Evolutionary conservation across 1,284 basidiomycete species (phyloP).

Genomic region (Sparassis latifolia): DNA sequence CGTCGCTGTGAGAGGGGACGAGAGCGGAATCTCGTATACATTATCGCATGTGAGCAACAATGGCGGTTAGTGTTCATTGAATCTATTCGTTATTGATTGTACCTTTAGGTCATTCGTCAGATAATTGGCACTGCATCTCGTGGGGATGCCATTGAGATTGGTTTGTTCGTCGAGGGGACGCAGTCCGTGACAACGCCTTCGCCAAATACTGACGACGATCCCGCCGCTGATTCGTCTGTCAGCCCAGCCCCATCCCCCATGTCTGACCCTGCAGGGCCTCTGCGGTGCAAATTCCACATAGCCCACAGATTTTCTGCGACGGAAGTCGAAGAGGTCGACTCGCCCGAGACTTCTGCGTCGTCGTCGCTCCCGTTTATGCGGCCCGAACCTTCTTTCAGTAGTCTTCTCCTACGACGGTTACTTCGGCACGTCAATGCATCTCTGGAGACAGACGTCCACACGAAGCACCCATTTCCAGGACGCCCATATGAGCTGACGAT

Average conservation of each 20-base stretch:
- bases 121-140: conserved; percentile 59
- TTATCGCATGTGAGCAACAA: conserved; percentile 70
- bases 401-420: conserved; percentile 58
- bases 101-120: conserved; percentile 73
- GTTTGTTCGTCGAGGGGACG: conserved; percentile 58
- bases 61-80: too few species aligned
- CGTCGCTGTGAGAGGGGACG: conserved; percentile 78
- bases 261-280: conserved; percentile 22
- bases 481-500: conserved; percentile 51
- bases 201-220: not conserved
- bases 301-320: conserved; percentile 29
- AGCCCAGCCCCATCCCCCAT: conserved; percentile 20
- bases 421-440: conserved; percentile 62
- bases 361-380: conserved; percentile 24
- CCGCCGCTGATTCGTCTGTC: not conserved
- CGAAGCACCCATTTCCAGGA: conserved; percentile 35
- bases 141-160: conserved; percentile 86
- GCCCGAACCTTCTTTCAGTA: conserved; percentile 50
- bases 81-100: conserved; percentile 51
- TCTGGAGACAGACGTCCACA: conserved; percentile 42
- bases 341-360: not conserved
- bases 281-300: conserved; percentile 56
- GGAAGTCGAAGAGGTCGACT: conserved; percentile 4
- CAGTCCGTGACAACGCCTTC: conserved; percentile 8
- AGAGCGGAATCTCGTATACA: conserved; percentile 74